A percentile compares a stretch with the other conserved stretches of the same genome.
Evolutionary conservation across 2,329 filamentous ascomycete genomes (phyloP).

Genomic region (Chrysoporthe puriensis): DNA sequence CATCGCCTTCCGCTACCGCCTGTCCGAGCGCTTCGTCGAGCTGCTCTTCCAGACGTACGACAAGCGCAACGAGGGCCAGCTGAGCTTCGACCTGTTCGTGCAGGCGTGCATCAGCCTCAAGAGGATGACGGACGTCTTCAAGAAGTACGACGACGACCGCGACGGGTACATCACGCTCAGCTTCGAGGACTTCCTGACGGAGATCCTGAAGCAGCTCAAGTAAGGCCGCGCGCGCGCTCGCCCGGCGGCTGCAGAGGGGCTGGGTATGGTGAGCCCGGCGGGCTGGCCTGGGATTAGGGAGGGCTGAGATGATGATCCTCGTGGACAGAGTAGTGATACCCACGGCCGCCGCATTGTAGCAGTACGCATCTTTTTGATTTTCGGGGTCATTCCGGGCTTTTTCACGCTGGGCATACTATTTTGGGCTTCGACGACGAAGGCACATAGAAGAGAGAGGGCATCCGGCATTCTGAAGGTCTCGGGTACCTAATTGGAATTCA

Average conservation of each 20-base stretch:
- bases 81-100: constrained; percentile 96
- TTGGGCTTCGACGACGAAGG: background rate
- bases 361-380: constrained; percentile 7
- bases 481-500: background rate
- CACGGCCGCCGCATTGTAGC: background rate
- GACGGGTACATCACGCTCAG: constrained; percentile 89
- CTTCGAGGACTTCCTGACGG: constrained; percentile 80
- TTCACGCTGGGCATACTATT: background rate
- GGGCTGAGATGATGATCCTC: background rate
- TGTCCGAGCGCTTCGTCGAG: constrained; percentile 81
- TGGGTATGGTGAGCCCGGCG: background rate
- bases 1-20: constrained; percentile 88
- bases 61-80: constrained; percentile 69
- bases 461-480: background rate
- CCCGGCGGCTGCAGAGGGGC: background rate
- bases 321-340: background rate
- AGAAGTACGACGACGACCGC: constrained; percentile 96
- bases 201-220: constrained; percentile 65
- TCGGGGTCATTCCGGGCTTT: background rate
- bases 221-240: constrained; percentile 35
- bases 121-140: constrained; percentile 99
- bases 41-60: constrained; percentile 90
- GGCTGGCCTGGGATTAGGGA: background rate
- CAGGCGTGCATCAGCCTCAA: constrained; percentile 96
- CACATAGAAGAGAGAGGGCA: background rate